Conservation (phyloP, 805 yeast genomes). For the Candida pseudoglaebosa region DNA sequence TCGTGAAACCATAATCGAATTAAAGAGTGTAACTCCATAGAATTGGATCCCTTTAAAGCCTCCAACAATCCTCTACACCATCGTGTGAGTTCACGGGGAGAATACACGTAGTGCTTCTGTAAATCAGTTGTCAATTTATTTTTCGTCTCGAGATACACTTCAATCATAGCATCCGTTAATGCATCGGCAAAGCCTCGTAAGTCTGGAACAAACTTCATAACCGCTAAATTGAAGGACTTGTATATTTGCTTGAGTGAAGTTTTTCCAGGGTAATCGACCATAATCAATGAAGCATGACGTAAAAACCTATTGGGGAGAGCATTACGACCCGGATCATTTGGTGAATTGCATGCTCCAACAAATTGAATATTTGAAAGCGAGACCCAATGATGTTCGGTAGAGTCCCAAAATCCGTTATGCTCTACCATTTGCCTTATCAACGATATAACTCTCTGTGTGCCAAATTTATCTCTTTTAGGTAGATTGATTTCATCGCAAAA, state of each 20-base stretch:
- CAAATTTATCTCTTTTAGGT: slow-evolving; percentile 68
- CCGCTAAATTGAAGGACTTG: slow-evolving; percentile 48
- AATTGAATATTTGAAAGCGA: slow-evolving; percentile 60
- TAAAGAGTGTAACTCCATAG: slow-evolving; percentile 39
- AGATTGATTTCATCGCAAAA: slow-evolving; percentile 92
- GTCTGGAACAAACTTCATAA: slow-evolving; percentile 58
- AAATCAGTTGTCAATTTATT: slow-evolving; percentile 29
- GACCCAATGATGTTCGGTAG: slow-evolving; percentile 62
- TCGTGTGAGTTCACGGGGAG: slow-evolving; percentile 89
- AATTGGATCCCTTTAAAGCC: slow-evolving; percentile 37
- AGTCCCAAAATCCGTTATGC: slow-evolving; percentile 73
- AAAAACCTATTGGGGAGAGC: slow-evolving; percentile 56
- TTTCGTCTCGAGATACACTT: slow-evolving; percentile 49
- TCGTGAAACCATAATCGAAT: slow-evolving; percentile 78
- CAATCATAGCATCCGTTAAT: slow-evolving; percentile 64
- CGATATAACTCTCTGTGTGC: slow-evolving; percentile 67
- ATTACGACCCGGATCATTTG: slow-evolving; percentile 73
- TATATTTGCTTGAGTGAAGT: slow-evolving; percentile 67
- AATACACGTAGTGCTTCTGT: slow-evolving; percentile 65
- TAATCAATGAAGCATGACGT: slow-evolving; percentile 59
- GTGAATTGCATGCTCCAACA: slow-evolving; percentile 96
- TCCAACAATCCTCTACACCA: slow-evolving; percentile 76
- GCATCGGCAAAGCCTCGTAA: slow-evolving; percentile 49
- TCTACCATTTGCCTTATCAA: slow-evolving; percentile 74
- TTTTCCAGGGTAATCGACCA: slow-evolving; percentile 75